Percentiles rank a stretch among this genome's conserved stretches.
phyloP scores from a whole-genome alignment of 1,284 basidiomycete genomes.

The Boletus chippewaensis region DNA sequence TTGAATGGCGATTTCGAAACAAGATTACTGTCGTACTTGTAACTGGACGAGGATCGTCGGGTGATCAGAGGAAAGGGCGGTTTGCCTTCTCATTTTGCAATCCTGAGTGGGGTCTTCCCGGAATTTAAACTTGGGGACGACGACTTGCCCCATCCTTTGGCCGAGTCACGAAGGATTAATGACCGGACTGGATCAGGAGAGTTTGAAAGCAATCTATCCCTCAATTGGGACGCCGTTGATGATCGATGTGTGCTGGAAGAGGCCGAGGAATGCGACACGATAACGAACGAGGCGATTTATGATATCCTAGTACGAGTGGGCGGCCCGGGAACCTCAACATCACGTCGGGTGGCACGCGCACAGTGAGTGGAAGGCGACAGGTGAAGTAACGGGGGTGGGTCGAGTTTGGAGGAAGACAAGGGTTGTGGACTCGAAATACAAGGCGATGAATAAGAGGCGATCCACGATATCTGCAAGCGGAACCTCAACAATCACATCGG shows the following conservation, averaged over 20 bases:
- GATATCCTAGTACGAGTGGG: no score
- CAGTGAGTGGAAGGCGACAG: no score
- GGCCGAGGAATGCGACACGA: no score
- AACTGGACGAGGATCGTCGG: conserved; percentile 74
- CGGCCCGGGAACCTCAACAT: no score
- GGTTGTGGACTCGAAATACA: no score
- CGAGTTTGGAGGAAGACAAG: no score
- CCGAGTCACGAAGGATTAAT: conserved; percentile 54
- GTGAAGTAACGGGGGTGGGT: no score
- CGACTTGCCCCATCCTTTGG: conserved; percentile 44
- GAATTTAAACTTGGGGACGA: conserved; percentile 37
- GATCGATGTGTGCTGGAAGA: conserved; percentile 18
- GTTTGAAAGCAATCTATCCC: conserved; percentile 55
- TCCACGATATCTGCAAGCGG: no score
- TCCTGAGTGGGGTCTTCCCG: conserved; percentile 59
- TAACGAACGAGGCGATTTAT: no score
- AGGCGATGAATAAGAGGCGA: no score
- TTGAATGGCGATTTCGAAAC: conserved; percentile 91
- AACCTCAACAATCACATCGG: no score
- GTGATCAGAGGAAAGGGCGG: conserved; percentile 45
- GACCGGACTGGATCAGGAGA: conserved; percentile 58
- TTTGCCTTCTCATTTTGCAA: conserved; percentile 56
- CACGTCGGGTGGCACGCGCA: no score
- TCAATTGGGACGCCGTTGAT: conserved; percentile 12
- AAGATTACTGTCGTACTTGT: conserved; percentile 76